Evolutionary conservation across 805 yeast genomes (phyloP).

Genomic region (Phaffomyces thermotolerans): DNA sequence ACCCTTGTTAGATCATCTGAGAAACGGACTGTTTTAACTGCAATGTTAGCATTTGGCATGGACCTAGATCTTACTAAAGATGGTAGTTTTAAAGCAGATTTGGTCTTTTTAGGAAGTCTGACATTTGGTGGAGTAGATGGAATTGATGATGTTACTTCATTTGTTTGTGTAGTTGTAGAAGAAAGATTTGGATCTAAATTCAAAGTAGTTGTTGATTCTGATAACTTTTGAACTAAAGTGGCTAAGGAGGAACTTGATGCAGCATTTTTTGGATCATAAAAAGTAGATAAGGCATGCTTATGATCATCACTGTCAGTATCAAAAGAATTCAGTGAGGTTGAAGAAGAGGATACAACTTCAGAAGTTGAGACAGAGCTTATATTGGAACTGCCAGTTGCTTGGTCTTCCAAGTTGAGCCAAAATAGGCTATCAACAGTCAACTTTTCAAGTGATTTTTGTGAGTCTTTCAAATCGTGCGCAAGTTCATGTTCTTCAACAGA

Average conservation of each 20-base stretch:
- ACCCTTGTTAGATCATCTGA: constrained; percentile 54
- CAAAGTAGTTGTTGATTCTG: constrained; percentile 20
- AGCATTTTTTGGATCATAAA: constrained; percentile 5
- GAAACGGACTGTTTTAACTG: constrained; percentile 52
- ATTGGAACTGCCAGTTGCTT: neutral
- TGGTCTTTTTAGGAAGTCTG: constrained; percentile 17
- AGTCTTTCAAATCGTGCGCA: neutral
- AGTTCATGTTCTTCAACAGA: neutral
- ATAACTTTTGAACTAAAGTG: constrained; percentile 18
- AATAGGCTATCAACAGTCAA: constrained; percentile 7
- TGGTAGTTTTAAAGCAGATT: constrained; percentile 42
- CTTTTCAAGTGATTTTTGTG: neutral
- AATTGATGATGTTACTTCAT: neutral
- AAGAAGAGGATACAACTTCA: constrained; percentile 6
- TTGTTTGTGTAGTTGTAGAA: no score
- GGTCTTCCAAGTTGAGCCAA: constrained; percentile 5
- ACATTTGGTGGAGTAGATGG: neutral
- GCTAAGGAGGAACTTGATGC: constrained; percentile 20
- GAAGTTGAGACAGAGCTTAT: constrained; percentile 1
- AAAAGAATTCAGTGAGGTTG: constrained; percentile 18
- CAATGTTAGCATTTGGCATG: constrained; percentile 33
- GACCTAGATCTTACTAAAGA: constrained; percentile 34
- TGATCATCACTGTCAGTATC: constrained; percentile 16
- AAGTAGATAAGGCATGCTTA: constrained; percentile 7
- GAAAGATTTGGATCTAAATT: constrained; percentile 4